Evolutionary conservation across 768 basidiomycete species (phyloP), one percentile per base, ranked within the genome.

Genomic region (Russula abietina): DNA sequence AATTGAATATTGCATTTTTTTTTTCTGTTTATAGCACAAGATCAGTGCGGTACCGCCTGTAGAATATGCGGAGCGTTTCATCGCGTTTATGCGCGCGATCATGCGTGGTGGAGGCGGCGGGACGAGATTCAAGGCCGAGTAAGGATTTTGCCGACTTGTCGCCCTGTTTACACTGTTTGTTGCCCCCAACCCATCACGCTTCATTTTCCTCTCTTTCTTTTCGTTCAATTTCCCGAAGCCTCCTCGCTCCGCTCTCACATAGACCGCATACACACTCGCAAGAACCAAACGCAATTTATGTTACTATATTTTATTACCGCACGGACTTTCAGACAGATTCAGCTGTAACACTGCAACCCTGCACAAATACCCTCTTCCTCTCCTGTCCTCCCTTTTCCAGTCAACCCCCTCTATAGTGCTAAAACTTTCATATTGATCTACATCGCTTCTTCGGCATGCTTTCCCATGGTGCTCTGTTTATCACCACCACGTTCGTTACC

Each of bases 31-130:
- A 48, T 51, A 97, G 93, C 92, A 94, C 71, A 95, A 91, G 72
- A 98, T 98, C 68, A 95, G 92, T 57, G 92, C 95, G 7, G 92
- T 98, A 2, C 88, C 88, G 2, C 93, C 97, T 0, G 68, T 75
- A 8, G 91, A 95, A 68, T 98, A 99, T 71, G 88, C 85, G 4
- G 84, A 91, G 41, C 84, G 97, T 50, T 98, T 99, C 80, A 87
- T 91, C 73, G 62, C 78, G 28, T 94, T 94, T 69, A 87, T 94
- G 86, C 86, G 84, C 71, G 87, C 89, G 26, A 81, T 88, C 69
- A 91, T 93, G 86, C 84, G 86, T 3, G 88, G 89, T 24, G 91
- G 91, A 10, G 89, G 79, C 49, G 88, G 87, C 24, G 83, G 80
- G 17, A 77, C 71, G 62, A 71, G 73, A 51, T 83, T 83, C 75